phyloP scores from a whole-genome alignment of 768 basidiomycete genomes.

The Pleurotus tuber-regium region DNA sequence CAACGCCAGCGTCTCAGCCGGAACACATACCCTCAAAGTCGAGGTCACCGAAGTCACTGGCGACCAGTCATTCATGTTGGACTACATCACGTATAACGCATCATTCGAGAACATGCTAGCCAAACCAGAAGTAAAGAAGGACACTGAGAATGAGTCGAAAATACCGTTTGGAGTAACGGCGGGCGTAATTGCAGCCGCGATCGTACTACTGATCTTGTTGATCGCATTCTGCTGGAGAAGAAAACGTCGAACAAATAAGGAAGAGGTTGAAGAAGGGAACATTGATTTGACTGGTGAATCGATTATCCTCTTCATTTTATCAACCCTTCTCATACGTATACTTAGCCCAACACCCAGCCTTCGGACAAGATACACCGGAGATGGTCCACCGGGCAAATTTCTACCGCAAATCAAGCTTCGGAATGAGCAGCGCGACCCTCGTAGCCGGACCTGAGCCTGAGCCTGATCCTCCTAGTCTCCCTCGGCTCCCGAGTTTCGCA shows the following conservation, averaged over 20 bases:
- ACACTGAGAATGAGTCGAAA: background rate
- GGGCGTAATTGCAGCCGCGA: conserved; percentile 2
- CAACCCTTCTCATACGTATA: background rate
- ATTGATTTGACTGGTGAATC: conserved; percentile 4
- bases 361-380: conserved; percentile 4
- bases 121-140: background rate
- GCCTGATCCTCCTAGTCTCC: conserved; percentile 6
- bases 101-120: conserved; percentile 1
- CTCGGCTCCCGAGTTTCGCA: conserved; percentile 1
- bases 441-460: conserved; percentile 4
- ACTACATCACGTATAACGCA: conserved; percentile 37
- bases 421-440: conserved; percentile 7
- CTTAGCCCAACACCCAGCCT: conserved; percentile 2
- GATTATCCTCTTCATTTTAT: background rate
- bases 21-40: conserved; percentile 33
- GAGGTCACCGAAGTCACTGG: conserved; percentile 34
- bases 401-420: conserved; percentile 7
- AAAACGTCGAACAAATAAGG: conserved; percentile 1
- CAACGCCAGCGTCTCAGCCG: conserved; percentile 29
- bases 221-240: conserved; percentile 10
- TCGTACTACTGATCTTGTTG: background rate
- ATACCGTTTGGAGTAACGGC: conserved; percentile 3
- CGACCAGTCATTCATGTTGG: conserved; percentile 32
- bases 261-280: conserved; percentile 1
- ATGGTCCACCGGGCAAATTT: background rate